These are phyloP conservation scores for Nothophoma quercina DNA, from an alignment of 2,329 filamentous ascomycete genomes.

Conservation along the genomic window DNA sequence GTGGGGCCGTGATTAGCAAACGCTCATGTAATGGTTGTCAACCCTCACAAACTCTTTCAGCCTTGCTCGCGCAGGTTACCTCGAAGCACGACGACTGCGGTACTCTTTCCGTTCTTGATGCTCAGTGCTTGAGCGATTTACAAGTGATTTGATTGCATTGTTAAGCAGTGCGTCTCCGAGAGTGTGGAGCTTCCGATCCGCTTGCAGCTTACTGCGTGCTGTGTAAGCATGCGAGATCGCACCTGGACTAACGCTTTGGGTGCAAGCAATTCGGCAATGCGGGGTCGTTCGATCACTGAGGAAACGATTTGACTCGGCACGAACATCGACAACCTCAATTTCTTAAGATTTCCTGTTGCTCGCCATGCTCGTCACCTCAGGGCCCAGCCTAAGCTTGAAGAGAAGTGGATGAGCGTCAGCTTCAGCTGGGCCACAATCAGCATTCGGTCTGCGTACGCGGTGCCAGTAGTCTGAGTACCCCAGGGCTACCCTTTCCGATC, in stretches of 20 bases:
- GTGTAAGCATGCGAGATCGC: conserved; percentile 25
- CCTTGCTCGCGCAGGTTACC: not conserved
- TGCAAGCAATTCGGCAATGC: conserved; percentile 19
- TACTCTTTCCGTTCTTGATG: conserved; percentile 1
- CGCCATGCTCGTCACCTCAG: not conserved
- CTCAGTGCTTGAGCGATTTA: not conserved
- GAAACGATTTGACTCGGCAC: not conserved
- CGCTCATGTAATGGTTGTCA: conserved; percentile 24
- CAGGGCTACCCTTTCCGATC: too few relatives aligned
- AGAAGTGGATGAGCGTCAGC: not conserved
- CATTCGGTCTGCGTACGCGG: too few relatives aligned
- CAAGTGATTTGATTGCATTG: conserved; percentile 3
- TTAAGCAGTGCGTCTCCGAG: conserved; percentile 10
- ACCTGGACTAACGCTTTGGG: conserved; percentile 23
- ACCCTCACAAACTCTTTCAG: not conserved
- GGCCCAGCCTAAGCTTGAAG: not conserved
- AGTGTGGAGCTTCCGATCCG: conserved; percentile 7
- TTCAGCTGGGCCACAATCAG: not conserved
- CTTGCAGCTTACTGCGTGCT: conserved; percentile 18
- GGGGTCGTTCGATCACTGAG: conserved; percentile 14
- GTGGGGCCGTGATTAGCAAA: conserved; percentile 19
- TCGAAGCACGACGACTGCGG: not conserved
- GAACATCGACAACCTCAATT: not conserved
- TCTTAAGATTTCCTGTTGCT: not conserved
- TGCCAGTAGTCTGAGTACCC: too few relatives aligned